These are phyloP conservation scores for Cryptococcus wingfieldii DNA, from an alignment of 1,284 basidiomycete species.

Conservation along the genomic window DNA sequence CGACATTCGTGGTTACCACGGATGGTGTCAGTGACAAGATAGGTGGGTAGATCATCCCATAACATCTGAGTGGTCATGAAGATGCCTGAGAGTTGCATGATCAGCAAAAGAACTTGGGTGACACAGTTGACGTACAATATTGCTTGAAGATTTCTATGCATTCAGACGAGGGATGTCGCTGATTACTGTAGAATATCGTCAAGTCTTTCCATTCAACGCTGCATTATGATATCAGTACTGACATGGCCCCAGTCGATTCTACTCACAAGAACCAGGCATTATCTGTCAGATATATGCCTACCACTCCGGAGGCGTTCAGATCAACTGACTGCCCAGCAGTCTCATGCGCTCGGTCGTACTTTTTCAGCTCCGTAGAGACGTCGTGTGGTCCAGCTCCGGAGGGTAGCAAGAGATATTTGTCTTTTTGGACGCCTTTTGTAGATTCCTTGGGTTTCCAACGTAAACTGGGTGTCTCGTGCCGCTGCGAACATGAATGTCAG, in stretches of 20 bases:
- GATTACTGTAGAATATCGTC: slow-evolving; percentile 25
- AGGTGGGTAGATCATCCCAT: slow-evolving; percentile 10
- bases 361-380: slow-evolving; percentile 19
- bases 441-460: slow-evolving; percentile 19
- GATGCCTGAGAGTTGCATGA: slow-evolving; percentile 19
- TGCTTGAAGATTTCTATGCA: slow-evolving; percentile 13
- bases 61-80: slow-evolving; percentile 27
- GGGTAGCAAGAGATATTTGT: no score
- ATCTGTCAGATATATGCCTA: slow-evolving; percentile 24
- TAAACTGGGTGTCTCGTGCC: slow-evolving; percentile 19
- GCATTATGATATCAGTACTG: background rate
- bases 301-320: slow-evolving; percentile 15
- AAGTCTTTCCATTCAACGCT: slow-evolving; percentile 24
- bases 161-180: slow-evolving; percentile 31
- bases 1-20: slow-evolving; percentile 15
- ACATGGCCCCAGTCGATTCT: background rate
- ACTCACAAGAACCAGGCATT: slow-evolving; percentile 35
- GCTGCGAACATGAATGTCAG: slow-evolving; percentile 2
- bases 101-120: background rate
- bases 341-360: slow-evolving; percentile 20
- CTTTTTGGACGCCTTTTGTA: no score
- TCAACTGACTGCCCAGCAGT: slow-evolving; percentile 11
- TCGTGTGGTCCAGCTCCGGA: background rate
- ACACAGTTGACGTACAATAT: slow-evolving; percentile 21
- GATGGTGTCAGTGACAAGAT: slow-evolving; percentile 17